Conservation (phyloP, 768 basidiomycete species). For the Boletellus ananas region DNA sequence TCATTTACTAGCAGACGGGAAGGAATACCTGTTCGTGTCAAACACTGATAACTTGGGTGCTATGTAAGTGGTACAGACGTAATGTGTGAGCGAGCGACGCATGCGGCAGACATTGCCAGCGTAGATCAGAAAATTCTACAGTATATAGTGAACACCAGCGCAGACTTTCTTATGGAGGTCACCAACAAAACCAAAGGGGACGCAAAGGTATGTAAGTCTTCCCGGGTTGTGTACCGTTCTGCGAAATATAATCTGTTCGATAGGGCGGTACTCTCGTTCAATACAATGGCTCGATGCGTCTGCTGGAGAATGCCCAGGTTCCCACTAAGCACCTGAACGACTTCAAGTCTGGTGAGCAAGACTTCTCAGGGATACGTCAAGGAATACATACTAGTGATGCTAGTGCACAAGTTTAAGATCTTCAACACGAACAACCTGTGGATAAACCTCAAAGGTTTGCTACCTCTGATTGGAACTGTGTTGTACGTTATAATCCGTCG, state of each 20-base stretch:
- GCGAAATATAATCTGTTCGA: background rate
- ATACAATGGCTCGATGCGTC: slow-evolving; percentile 70
- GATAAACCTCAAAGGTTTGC: slow-evolving; percentile 70
- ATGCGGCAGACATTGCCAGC: slow-evolving; percentile 31
- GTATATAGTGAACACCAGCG: slow-evolving; percentile 77
- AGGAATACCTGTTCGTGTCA: slow-evolving; percentile 96
- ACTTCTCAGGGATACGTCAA: background rate
- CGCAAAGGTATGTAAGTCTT: slow-evolving; percentile 40
- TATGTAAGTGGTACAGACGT: slow-evolving; percentile 47
- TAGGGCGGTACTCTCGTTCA: slow-evolving; percentile 86
- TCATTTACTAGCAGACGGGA: slow-evolving; percentile 84
- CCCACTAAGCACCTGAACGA: slow-evolving; percentile 68
- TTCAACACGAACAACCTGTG: slow-evolving; percentile 86
- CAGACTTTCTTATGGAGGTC: slow-evolving; percentile 93
- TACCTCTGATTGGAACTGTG: background rate
- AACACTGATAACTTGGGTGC: slow-evolving; percentile 97
- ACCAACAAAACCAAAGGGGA: slow-evolving; percentile 97
- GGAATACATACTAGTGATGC: slow-evolving; percentile 1
- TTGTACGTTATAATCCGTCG: background rate
- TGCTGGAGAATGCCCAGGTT: slow-evolving; percentile 74
- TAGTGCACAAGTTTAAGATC: slow-evolving; percentile 88
- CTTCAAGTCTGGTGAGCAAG: slow-evolving; percentile 57
- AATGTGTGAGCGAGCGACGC: slow-evolving; percentile 2
- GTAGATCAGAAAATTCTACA: slow-evolving; percentile 82
- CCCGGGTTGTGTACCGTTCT: background rate